Evolutionary conservation across 2,329 filamentous ascomycete genomes (phyloP), one percentile per base, ranked within the genome.

Genomic region (Coniella vitis): DNA sequence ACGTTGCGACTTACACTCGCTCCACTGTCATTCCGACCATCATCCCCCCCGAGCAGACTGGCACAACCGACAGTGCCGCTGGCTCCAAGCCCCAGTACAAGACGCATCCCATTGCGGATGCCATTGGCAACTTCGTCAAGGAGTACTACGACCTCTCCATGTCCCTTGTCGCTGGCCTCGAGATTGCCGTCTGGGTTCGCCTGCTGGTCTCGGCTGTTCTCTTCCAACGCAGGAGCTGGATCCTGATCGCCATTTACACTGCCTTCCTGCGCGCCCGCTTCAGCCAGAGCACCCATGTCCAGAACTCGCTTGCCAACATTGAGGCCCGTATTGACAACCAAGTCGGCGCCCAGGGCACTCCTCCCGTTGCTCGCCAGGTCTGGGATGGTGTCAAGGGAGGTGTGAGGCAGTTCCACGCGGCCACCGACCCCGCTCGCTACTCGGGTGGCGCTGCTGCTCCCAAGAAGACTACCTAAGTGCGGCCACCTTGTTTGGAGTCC

Each of bases 101-200:
- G 29, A 70, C 69, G 58, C 78, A 75, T 67, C 81, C 83, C 38
- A 69, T 90, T 49, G 84, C 87, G 47, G 90, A 96, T 54, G 79
- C 76, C 58, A 95, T 98, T 66, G 90, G 90, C 59, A 78, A 78
- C 61, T 98, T 98, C 62, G 90, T 98, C 67, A 97, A 97, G 82
- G 82, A 90, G 66, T 96, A 97, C 79, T 98, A 98, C 65, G 93
- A 98, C 66, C 73, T 81, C 54, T 95, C 89, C 69, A 98, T 98
- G 93, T 87, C 86, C 50, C 74, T 97, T 53, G 93, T 98, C 29
- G 86, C 91, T 34, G 74, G 76, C 40, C 86, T 98, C 51, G 93
- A 98, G 73, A 88, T 97, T 58, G 70, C 79, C 36, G 81, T 97
- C 52, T 94, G 90, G 84, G 73, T 86, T 68, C 89, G 93, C 62